These are phyloP conservation scores for Quercus berberidifolia DNA, from an alignment of 306 rosid species.

Conservation along the genomic window DNA sequence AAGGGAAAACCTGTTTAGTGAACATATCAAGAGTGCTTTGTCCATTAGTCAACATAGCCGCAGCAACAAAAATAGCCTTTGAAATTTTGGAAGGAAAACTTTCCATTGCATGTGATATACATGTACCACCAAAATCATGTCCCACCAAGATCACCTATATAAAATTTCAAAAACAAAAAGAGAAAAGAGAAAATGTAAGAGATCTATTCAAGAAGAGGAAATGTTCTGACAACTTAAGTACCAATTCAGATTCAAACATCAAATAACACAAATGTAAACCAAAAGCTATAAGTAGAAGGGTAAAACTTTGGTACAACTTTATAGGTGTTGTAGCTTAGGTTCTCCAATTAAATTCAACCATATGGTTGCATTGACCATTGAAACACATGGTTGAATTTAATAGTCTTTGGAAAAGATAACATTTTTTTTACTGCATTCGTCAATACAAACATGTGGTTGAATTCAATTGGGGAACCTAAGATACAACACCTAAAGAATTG, in stretches of 20 bases:
- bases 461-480: too few relatives aligned
- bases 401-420: too few relatives aligned
- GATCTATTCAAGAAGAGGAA: not conserved
- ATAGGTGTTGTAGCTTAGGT: too few relatives aligned
- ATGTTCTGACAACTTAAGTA: not conserved
- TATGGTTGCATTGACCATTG: too few relatives aligned
- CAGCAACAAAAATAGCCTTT: slow-evolving; percentile 85
- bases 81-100: slow-evolving; percentile 70
- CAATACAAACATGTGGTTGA: too few relatives aligned
- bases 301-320: too few relatives aligned
- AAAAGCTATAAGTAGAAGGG: not conserved
- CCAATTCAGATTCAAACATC: not conserved
- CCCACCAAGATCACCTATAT: slow-evolving; percentile 91
- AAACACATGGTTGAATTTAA: too few relatives aligned
- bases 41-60: slow-evolving; percentile 79
- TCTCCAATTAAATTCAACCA: too few relatives aligned
- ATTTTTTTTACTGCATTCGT: too few relatives aligned
- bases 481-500: too few relatives aligned
- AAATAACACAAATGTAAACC: slow-evolving; percentile 2
- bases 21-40: slow-evolving; percentile 83
- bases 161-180: not conserved
- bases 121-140: slow-evolving; percentile 96
- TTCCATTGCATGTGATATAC: slow-evolving; percentile 90
- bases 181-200: slow-evolving; percentile 14
- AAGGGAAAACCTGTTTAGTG: slow-evolving; percentile 74